Conservation (phyloP, 1,284 basidiomycete species). For the Coniophora puteana region DNA sequence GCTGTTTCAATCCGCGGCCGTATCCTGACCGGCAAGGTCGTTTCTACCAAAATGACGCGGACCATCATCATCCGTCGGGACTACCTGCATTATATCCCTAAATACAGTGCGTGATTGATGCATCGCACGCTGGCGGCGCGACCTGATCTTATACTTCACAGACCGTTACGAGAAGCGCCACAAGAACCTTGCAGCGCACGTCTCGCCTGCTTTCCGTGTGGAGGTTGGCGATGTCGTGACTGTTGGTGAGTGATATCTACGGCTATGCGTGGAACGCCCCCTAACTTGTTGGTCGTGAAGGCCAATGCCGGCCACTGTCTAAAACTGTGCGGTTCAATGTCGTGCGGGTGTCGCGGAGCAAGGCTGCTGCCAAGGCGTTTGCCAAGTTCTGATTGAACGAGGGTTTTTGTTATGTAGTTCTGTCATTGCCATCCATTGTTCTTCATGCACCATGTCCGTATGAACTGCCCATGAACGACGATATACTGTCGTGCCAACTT, state of each 20-base stretch:
- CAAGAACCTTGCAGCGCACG: constrained; percentile 97
- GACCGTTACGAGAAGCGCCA: constrained; percentile 97
- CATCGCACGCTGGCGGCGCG: not conserved
- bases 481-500: too few species aligned
- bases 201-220: constrained; percentile 98
- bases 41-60: constrained; percentile 99
- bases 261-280: not conserved
- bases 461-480: too few species aligned
- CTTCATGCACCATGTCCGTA: constrained; percentile 28
- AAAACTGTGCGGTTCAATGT: constrained; percentile 99
- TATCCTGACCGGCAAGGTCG: constrained; percentile 95
- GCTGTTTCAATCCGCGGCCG: constrained; percentile 98
- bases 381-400: constrained; percentile 77
- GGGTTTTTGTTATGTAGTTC: constrained; percentile 19
- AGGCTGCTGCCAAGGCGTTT: constrained; percentile 86
- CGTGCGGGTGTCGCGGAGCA: constrained; percentile 87
- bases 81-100: constrained; percentile 98
- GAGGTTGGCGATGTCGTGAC: constrained; percentile 92
- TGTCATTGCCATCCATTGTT: constrained; percentile 24
- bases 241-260: constrained; percentile 68
- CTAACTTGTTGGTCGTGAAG: constrained; percentile 32
- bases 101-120: constrained; percentile 79
- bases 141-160: constrained; percentile 28
- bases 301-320: constrained; percentile 98
- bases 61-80: constrained; percentile 98